Conservation (phyloP, 2,329 filamentous ascomycete genomes). For the Phyllosticta ampelicida region DNA sequence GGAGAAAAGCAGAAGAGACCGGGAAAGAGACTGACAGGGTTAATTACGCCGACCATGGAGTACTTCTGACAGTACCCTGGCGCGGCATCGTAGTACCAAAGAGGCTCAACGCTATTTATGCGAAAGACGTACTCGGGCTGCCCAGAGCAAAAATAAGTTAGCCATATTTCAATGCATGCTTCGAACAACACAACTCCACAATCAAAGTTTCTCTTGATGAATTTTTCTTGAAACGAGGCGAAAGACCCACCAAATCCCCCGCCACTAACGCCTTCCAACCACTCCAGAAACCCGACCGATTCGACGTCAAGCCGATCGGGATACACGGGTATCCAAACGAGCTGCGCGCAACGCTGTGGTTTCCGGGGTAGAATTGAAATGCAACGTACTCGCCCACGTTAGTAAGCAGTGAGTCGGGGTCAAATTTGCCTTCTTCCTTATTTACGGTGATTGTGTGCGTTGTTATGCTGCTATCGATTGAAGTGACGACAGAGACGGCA, state of each 20-base stretch:
- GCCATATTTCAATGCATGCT: no score
- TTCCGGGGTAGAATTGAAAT: slow-evolving; percentile 32
- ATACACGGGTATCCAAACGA: slow-evolving; percentile 26
- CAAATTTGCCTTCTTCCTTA: background rate
- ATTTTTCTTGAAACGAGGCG: no score
- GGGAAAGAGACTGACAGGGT: slow-evolving; percentile 41
- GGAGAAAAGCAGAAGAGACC: background rate
- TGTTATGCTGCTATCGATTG: background rate
- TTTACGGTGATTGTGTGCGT: slow-evolving; percentile 3
- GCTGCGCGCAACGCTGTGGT: slow-evolving; percentile 33
- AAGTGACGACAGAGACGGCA: background rate
- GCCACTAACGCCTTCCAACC: slow-evolving; percentile 6
- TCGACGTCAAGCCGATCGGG: background rate
- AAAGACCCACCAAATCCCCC: background rate
- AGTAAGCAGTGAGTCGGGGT: background rate
- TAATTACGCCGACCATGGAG: slow-evolving; percentile 68
- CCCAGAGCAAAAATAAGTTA: background rate
- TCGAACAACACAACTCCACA: background rate
- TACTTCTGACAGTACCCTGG: slow-evolving; percentile 52
- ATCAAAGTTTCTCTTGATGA: no score
- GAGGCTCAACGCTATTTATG: slow-evolving; percentile 23
- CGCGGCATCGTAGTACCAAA: slow-evolving; percentile 39
- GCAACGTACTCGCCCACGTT: slow-evolving; percentile 20
- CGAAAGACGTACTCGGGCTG: slow-evolving; percentile 12
- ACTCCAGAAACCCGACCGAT: background rate